phyloP scores from a whole-genome alignment of 768 basidiomycete genomes.

The Lactifluus pinguis region DNA sequence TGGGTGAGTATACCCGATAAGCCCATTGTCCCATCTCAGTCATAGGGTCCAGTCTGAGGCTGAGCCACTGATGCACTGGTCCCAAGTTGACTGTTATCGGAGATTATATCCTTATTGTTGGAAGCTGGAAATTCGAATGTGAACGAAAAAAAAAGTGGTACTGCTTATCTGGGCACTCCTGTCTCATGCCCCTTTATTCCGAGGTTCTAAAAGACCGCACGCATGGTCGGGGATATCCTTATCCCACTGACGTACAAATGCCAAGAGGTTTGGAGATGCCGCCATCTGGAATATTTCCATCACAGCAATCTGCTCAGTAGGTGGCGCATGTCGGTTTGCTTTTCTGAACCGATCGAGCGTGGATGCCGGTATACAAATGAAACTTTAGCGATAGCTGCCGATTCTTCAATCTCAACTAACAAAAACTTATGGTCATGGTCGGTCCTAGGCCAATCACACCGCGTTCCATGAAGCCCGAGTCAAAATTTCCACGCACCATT shows the following conservation, averaged over 20 bases:
- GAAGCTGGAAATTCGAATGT: conserved; percentile 44
- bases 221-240: conserved; percentile 38
- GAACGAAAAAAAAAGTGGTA: too few relatives aligned
- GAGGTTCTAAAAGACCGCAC: conserved; percentile 37
- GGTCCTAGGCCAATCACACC: conserved; percentile 51
- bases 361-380: not conserved
- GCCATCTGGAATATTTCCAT: conserved; percentile 43
- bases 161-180: conserved; percentile 36
- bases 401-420: not conserved
- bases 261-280: conserved; percentile 41
- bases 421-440: conserved; percentile 54
- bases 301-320: conserved; percentile 34
- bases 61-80: conserved; percentile 41
- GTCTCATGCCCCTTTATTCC: conserved; percentile 40
- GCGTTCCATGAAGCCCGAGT: conserved; percentile 53
- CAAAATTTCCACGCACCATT: conserved; percentile 57
- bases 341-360: conserved; percentile 2
- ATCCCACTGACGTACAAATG: conserved; percentile 57
- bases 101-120: conserved; percentile 34
- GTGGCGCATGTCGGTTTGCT: conserved; percentile 38
- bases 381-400: not conserved
- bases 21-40: not conserved
- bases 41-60: conserved; percentile 34
- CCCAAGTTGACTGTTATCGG: conserved; percentile 22
- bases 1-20: not conserved